These are phyloP conservation scores for Capronia americana DNA, from an alignment of 2,329 filamentous ascomycete species.

Conservation along the genomic window DNA sequence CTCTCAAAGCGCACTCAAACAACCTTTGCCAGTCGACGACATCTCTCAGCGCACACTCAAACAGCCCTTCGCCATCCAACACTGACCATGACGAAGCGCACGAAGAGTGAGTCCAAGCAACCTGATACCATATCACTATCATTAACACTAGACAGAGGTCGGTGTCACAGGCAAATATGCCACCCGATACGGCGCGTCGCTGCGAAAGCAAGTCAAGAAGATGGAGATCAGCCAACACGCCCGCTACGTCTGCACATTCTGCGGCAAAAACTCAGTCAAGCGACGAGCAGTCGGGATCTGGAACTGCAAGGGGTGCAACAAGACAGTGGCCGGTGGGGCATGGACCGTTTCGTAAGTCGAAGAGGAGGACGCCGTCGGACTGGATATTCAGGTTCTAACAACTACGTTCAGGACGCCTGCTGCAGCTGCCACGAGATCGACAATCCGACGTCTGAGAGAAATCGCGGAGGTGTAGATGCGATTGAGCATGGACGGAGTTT, in stretches of 20 bases:
- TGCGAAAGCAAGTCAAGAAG: conserved; percentile 99
- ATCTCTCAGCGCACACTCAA: neutral
- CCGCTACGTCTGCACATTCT: conserved; percentile 97
- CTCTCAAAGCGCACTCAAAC: conserved; percentile 14
- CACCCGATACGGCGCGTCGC: conserved; percentile 98
- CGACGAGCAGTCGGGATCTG: conserved; percentile 92
- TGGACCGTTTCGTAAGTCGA: conserved; percentile 92
- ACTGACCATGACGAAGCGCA: conserved; percentile 90
- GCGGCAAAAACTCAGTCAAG: conserved; percentile 94
- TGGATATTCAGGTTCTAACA: conserved; percentile 15
- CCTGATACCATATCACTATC: too few relatives aligned
- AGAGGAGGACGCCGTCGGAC: conserved; percentile 10
- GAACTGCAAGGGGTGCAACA: conserved; percentile 95
- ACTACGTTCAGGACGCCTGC: conserved; percentile 74
- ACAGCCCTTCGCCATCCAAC: conserved; percentile 31
- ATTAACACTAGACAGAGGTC: conserved; percentile 66
- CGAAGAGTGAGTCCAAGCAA: conserved; percentile 67
- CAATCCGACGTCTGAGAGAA: conserved; percentile 94
- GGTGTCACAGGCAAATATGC: conserved; percentile 99
- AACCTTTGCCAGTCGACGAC: conserved; percentile 35
- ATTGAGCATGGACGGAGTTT: conserved; percentile 36
- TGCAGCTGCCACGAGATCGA: conserved; percentile 92
- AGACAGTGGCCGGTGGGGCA: conserved; percentile 90
- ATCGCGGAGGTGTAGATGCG: conserved; percentile 78
- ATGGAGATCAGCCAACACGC: conserved; percentile 99